Percentiles rank a stretch among this genome's conserved stretches.
Conservation (phyloP, 805 yeast species). For the Metschnikowia amazonensis region DNA sequence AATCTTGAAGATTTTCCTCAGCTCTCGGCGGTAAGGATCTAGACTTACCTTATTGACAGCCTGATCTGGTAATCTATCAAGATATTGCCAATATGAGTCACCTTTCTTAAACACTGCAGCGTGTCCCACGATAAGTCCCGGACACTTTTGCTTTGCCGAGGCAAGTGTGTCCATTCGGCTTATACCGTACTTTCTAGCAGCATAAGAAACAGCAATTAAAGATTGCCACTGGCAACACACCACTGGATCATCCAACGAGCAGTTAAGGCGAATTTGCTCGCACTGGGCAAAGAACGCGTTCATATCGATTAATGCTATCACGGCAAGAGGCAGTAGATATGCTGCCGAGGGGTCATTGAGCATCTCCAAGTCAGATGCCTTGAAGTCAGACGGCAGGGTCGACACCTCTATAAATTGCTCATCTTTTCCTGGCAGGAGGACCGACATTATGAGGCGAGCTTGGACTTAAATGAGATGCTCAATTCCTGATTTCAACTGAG, state of each 20-base stretch:
- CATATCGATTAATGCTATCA: conserved; percentile 81
- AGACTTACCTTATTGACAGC: conserved; percentile 75
- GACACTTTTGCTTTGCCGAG: conserved; percentile 72
- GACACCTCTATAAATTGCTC: neutral
- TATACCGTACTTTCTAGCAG: conserved; percentile 84
- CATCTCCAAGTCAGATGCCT: conserved; percentile 39
- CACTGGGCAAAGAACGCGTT: conserved; percentile 97
- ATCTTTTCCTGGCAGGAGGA: conserved; percentile 1
- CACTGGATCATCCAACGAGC: conserved; percentile 69
- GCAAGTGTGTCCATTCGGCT: conserved; percentile 69
- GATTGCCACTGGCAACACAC: conserved; percentile 94
- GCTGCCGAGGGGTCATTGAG: conserved; percentile 46
- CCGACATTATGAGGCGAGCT: conserved; percentile 4
- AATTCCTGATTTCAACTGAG: neutral
- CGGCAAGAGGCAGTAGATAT: conserved; percentile 65
- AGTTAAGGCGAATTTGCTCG: conserved; percentile 71
- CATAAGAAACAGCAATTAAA: conserved; percentile 84
- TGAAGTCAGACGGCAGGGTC: conserved; percentile 7
- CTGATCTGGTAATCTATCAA: conserved; percentile 54
- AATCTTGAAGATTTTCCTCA: conserved; percentile 69
- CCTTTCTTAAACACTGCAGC: conserved; percentile 93
- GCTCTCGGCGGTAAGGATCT: conserved; percentile 88
- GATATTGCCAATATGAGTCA: conserved; percentile 76
- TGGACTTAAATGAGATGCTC: neutral
- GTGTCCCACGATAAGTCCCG: conserved; percentile 72